These are phyloP conservation scores for Coriolopsis trogii DNA, from an alignment of 1,284 basidiomycete genomes.

Conservation along the genomic window DNA sequence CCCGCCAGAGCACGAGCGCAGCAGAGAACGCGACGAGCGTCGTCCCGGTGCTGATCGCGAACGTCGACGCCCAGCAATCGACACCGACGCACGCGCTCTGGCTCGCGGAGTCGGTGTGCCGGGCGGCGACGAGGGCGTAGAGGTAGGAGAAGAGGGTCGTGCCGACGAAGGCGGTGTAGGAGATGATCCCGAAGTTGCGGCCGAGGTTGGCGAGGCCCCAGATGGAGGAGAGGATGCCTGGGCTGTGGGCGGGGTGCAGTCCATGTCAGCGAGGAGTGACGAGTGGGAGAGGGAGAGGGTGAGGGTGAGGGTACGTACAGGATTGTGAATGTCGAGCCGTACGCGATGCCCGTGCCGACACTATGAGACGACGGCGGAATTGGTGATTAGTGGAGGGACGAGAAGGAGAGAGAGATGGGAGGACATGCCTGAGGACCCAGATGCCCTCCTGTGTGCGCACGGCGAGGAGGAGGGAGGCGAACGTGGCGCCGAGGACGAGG, in stretches of 20 bases:
- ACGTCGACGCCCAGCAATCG: slow-evolving; percentile 68
- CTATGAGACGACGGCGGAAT: slow-evolving; percentile 35
- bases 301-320: slow-evolving; percentile 49
- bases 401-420: neutral
- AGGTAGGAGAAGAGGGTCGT: slow-evolving; percentile 76
- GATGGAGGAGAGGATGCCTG: slow-evolving; percentile 66
- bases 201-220: slow-evolving; percentile 72
- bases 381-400: neutral
- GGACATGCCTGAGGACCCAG: slow-evolving; percentile 65
- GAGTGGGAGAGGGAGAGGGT: neutral
- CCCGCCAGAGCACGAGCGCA: slow-evolving; percentile 57
- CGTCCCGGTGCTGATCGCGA: slow-evolving; percentile 50
- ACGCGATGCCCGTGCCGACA: slow-evolving; percentile 63
- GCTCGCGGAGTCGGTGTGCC: slow-evolving; percentile 43
- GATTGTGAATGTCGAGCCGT: slow-evolving; percentile 70
- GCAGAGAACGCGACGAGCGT: slow-evolving; percentile 46
- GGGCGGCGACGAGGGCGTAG: slow-evolving; percentile 66
- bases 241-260: slow-evolving; percentile 50
- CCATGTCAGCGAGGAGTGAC: neutral
- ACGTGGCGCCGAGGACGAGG: slow-evolving; percentile 50
- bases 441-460: slow-evolving; percentile 51
- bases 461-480: slow-evolving; percentile 53
- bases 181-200: slow-evolving; percentile 74
- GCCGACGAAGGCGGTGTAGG: slow-evolving; percentile 73
- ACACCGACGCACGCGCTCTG: slow-evolving; percentile 56